A percentile compares a stretch with the other conserved stretches of the same genome.
phyloP scores from a whole-genome alignment of 2,329 filamentous ascomycete genomes.

The Epichloe scottii region DNA sequence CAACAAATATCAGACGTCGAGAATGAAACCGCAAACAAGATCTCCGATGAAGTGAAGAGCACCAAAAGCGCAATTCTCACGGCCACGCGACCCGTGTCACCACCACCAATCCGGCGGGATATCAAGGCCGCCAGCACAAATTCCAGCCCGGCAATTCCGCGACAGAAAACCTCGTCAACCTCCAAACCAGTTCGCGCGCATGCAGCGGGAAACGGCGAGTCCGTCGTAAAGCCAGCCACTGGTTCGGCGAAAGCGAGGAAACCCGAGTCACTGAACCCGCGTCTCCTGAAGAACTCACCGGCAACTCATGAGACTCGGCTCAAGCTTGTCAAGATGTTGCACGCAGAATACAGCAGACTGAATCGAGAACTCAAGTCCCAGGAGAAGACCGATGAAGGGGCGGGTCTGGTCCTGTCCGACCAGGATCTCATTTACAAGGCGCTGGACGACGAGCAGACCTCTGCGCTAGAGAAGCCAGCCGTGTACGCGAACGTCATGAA shows the following conservation, averaged over 20 bases:
- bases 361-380: slow-evolving; percentile 49
- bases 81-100: slow-evolving; percentile 20
- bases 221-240: neutral
- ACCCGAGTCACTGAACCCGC: slow-evolving; percentile 51
- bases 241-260: slow-evolving; percentile 9
- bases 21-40: neutral
- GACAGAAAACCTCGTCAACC: neutral
- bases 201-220: neutral
- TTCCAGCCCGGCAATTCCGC: neutral
- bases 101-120: slow-evolving; percentile 16
- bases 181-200: neutral
- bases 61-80: slow-evolving; percentile 5
- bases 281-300: slow-evolving; percentile 46
- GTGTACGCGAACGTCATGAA: slow-evolving; percentile 81
- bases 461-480: slow-evolving; percentile 50
- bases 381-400: slow-evolving; percentile 28
- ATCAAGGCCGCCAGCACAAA: slow-evolving; percentile 8
- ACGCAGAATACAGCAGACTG: slow-evolving; percentile 52
- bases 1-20: neutral
- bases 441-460: slow-evolving; percentile 66
- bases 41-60: neutral
- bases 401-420: slow-evolving; percentile 40
- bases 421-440: slow-evolving; percentile 57
- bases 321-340: slow-evolving; percentile 48
- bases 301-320: slow-evolving; percentile 43